Percentiles rank a stretch among this genome's conserved stretches.
These are phyloP conservation scores for Fusarium miscanthi DNA, from an alignment of 2,329 filamentous ascomycete species.

Conservation along the genomic window DNA sequence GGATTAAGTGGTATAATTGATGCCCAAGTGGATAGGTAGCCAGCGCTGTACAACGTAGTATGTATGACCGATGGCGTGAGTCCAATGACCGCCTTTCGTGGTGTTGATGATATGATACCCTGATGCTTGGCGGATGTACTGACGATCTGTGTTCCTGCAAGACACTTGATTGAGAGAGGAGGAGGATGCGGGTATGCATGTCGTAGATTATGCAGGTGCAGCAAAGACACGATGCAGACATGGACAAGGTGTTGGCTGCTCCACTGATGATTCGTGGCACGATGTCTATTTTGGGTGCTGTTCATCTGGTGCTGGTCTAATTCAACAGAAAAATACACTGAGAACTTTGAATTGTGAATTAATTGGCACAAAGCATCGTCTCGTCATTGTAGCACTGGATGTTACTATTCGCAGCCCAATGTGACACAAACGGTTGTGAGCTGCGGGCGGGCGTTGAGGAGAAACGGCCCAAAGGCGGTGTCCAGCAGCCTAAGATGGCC, in stretches of 20 bases:
- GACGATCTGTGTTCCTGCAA: conserved; percentile 3
- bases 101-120: background rate
- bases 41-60: background rate
- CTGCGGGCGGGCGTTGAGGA: background rate
- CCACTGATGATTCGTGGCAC: background rate
- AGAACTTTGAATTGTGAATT: no score
- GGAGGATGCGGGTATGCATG: conserved; percentile 1
- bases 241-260: background rate
- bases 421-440: background rate
- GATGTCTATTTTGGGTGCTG: background rate
- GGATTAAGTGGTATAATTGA: conserved; percentile 16
- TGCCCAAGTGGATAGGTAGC: conserved; percentile 4
- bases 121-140: background rate
- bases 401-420: background rate
- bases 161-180: background rate
- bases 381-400: background rate
- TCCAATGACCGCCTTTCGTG: background rate
- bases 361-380: background rate
- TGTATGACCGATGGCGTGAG: background rate
- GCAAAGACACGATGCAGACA: conserved; percentile 2
- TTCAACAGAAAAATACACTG: fast-evolving
- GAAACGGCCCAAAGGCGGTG: background rate
- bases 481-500: background rate
- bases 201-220: conserved; percentile 5
- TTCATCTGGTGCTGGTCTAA: fast-evolving